Conservation (phyloP, 78 protist genomes). For the Protostelium mycophagum region DNA sequence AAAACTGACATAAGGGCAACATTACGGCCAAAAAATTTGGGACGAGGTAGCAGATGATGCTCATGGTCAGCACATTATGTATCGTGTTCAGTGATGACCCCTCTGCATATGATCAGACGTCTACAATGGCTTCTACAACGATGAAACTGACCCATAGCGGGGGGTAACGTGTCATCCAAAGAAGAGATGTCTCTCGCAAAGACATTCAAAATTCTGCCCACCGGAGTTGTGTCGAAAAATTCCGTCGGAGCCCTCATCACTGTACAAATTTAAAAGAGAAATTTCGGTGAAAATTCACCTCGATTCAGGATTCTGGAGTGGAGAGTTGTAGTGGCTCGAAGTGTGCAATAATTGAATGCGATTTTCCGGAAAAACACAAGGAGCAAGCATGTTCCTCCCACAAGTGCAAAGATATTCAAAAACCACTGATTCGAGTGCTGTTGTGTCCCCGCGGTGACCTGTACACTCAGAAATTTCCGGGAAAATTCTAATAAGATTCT, state of each 20-base stretch:
- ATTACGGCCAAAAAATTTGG: background rate
- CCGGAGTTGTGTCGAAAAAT: slow-evolving; percentile 97
- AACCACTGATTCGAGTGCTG: background rate
- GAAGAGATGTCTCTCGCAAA: slow-evolving; percentile 79
- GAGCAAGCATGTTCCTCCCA: background rate
- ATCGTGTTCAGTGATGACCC: background rate
- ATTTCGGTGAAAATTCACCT: background rate
- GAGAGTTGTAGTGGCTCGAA: background rate
- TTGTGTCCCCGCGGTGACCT: background rate
- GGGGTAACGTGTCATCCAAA: background rate
- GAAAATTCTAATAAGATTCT: background rate
- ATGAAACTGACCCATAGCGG: background rate
- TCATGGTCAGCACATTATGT: background rate
- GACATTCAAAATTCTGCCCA: slow-evolving; percentile 97
- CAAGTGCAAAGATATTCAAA: background rate
- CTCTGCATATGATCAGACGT: background rate
- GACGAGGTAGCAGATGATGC: background rate
- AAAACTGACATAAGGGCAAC: background rate
- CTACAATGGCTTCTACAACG: background rate
- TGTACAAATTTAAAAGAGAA: slow-evolving; percentile 17
- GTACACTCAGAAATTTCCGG: background rate
- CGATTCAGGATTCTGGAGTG: background rate
- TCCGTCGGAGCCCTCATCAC: slow-evolving; percentile 76
- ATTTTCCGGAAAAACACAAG: background rate
- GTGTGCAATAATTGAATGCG: background rate